These are phyloP conservation scores for Boletus rex-veris DNA, from an alignment of 768 basidiomycete genomes.

Conservation along the genomic window DNA sequence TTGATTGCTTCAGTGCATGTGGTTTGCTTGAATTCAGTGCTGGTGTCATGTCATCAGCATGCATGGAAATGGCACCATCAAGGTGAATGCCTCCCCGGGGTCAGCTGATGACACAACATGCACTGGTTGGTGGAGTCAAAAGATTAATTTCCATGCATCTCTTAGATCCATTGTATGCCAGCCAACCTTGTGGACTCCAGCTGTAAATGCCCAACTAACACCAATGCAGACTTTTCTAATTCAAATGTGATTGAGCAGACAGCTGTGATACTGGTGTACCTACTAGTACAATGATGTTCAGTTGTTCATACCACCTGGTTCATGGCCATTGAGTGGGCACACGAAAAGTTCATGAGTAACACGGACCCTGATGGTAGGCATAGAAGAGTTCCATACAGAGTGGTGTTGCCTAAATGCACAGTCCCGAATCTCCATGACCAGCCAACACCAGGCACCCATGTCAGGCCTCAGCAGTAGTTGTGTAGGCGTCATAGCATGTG, in stretches of 20 bases:
- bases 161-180: slow-evolving; percentile 9
- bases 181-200: slow-evolving; percentile 4
- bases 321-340: too few species aligned
- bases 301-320: background rate
- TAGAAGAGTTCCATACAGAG: too few species aligned
- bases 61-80: slow-evolving; percentile 4
- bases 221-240: slow-evolving; percentile 2
- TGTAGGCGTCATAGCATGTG: too few species aligned
- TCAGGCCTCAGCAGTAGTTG: too few species aligned
- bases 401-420: too few species aligned
- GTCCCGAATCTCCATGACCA: background rate
- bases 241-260: background rate
- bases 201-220: background rate
- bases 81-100: background rate
- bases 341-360: too few species aligned
- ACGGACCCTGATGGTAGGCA: too few species aligned
- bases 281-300: background rate
- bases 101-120: slow-evolving; percentile 1
- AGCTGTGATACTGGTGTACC: background rate
- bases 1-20: slow-evolving; percentile 6
- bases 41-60: slow-evolving; percentile 6
- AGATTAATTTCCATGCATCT: slow-evolving; percentile 8
- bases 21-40: background rate
- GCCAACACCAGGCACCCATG: too few species aligned
- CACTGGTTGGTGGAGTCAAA: background rate